A percentile compares a stretch with the other conserved stretches of the same genome.
These are phyloP conservation scores for Pichia kluyveri DNA, from an alignment of 805 yeast genomes.

Conservation along the genomic window DNA sequence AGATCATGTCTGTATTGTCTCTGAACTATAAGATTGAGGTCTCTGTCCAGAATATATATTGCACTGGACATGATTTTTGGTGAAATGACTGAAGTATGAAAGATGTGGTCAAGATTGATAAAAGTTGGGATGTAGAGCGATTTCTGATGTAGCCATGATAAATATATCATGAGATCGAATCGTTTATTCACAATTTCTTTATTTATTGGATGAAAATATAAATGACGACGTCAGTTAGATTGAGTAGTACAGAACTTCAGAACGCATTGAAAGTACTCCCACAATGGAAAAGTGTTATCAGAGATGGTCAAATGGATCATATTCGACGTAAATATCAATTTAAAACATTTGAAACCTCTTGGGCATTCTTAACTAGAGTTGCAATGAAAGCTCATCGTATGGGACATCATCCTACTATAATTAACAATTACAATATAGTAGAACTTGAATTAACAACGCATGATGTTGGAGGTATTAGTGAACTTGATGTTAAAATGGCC, in stretches of 20 bases:
- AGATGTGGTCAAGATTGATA: no score
- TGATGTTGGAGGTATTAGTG: constrained; percentile 46
- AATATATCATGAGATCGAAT: neutral
- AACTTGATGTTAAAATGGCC: constrained; percentile 52
- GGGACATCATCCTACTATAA: constrained; percentile 68
- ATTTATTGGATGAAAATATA: neutral
- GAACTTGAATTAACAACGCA: constrained; percentile 53
- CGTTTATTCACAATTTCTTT: neutral
- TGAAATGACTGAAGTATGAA: constrained; percentile 13
- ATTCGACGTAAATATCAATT: constrained; percentile 30
- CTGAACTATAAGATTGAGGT: constrained; percentile 22
- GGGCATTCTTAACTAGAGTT: constrained; percentile 55
- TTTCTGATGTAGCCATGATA: no score
- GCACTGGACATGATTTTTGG: constrained; percentile 26
- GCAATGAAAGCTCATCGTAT: constrained; percentile 46
- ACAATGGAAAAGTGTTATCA: constrained; percentile 3
- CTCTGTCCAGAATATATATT: constrained; percentile 26
- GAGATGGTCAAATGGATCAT: neutral
- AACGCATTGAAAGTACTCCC: constrained; percentile 8
- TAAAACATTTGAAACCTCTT: constrained; percentile 45
- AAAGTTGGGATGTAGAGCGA: no score
- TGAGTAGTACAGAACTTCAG: neutral
- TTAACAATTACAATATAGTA: constrained; percentile 54
- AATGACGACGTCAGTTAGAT: neutral
- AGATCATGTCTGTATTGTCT: constrained; percentile 28